phyloP scores from a whole-genome alignment of 768 basidiomycete genomes.

The Tylopilus intermedius region DNA sequence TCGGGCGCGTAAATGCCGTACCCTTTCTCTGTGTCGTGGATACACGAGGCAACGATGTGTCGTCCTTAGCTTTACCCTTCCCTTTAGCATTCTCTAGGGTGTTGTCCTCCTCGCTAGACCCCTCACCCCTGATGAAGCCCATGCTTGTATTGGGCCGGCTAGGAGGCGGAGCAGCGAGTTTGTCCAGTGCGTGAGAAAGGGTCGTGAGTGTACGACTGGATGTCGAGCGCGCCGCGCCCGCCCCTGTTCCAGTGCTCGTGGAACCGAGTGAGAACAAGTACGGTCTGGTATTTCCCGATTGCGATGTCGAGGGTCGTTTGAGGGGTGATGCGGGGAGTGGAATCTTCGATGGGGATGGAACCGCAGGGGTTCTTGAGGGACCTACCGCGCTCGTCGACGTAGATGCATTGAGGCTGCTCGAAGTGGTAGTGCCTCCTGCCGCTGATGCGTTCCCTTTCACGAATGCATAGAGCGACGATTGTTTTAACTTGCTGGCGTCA shows the following conservation, averaged over 20 bases:
- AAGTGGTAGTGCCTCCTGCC: too few relatives aligned
- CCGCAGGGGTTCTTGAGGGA: conserved; percentile 2
- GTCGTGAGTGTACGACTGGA: conserved; percentile 49
- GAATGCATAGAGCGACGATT: conserved; percentile 23
- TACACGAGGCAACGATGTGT: conserved; percentile 11
- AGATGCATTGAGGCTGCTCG: neutral
- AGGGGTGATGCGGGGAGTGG: conserved; percentile 22
- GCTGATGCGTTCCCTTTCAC: conserved; percentile 12
- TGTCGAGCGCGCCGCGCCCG: neutral
- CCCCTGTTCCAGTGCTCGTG: neutral
- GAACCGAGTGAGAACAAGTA: conserved; percentile 6
- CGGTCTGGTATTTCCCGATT: conserved; percentile 4
- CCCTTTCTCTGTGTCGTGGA: conserved; percentile 1
- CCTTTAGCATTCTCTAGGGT: conserved; percentile 7
- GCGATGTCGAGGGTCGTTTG: conserved; percentile 12
- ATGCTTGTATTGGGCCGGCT: conserved; percentile 64
- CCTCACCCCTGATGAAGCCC: conserved; percentile 48
- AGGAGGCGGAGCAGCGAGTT: conserved; percentile 62
- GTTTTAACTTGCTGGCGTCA: conserved; percentile 20
- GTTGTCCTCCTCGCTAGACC: neutral
- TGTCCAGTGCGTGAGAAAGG: conserved; percentile 64
- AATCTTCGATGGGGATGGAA: conserved; percentile 27
- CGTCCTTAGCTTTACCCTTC: conserved; percentile 24
- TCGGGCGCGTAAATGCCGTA: conserved; percentile 25
- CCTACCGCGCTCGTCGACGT: conserved; percentile 8